Evolutionary conservation across 306 rosid genomes (phyloP), one percentile per base, ranked within the genome.

Genomic region (Gynostemma pentaphyllum): DNA sequence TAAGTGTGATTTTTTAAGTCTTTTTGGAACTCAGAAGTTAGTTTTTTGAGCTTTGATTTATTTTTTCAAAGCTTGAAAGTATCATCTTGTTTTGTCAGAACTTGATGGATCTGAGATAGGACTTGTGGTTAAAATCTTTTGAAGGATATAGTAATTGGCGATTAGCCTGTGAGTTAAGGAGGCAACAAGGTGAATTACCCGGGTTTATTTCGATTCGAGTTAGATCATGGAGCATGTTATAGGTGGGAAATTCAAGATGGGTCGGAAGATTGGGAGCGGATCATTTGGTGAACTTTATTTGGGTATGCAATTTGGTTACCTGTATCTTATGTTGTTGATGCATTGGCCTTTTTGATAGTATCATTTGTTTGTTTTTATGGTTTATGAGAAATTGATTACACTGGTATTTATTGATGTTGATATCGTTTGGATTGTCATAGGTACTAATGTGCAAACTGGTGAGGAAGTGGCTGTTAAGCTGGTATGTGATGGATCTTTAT

Each of bases 391-490:
- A 16, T n/a, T 69, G 2, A n/a, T 56, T 56, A 34, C 28, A 5
- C 19, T 30, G 74, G 46, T 5, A 54, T 66, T 32, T 2, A 32
- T 62, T 24, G 56, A 30, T 14, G 41, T 32, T 62, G 44, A 34
- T 59, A 9, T 64, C 78, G 63, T 67, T 69, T 80, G 77, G 72
- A 70, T 79, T 82, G 51, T 77, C 68, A 9, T 80, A 92, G 99
- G 90, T 44, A 78, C 83, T 72, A 92, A 92, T 84, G 83, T 92
- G 3, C 96, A 92, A 64, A 85, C 73, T 70, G 96, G 96, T 42
- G 99, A 92, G 79, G 99, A 92, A 74, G 99, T 92, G 64, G 99
- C 94, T 76, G 94, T 92, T 54, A 92, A 92, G 79, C 85, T 92
- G 88, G 99, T 92, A 74, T 63, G 94, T 74, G 68, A 37, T 42